phyloP scores from a whole-genome alignment of 257 asterid species.

The Nicotiana knightiana region DNA sequence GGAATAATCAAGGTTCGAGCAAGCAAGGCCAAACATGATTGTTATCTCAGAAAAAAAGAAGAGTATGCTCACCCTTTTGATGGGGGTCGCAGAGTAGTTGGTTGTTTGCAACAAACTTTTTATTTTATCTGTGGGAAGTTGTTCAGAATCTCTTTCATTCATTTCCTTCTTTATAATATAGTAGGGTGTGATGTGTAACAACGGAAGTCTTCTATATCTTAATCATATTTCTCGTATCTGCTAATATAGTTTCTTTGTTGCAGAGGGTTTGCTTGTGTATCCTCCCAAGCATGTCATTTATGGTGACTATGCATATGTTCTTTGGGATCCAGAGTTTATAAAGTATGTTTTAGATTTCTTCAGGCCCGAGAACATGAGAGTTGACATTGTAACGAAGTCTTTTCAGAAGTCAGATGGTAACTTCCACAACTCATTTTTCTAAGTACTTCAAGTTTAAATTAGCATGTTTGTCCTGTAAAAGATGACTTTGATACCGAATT shows the following conservation, averaged over 20 bases:
- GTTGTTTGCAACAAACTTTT: background rate
- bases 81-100: background rate
- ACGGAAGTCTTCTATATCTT: background rate
- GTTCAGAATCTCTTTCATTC: constrained; percentile 1
- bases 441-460: background rate
- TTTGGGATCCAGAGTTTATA: constrained; percentile 81
- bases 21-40: background rate
- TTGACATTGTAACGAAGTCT: constrained; percentile 69
- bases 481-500: background rate
- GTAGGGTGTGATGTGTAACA: background rate
- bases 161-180: background rate
- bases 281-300: constrained; percentile 86
- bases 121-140: background rate
- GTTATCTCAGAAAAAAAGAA: background rate
- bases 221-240: background rate
- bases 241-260: constrained; percentile 21
- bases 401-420: constrained; percentile 59
- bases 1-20: background rate
- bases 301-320: constrained; percentile 78
- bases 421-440: constrained; percentile 7
- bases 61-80: background rate
- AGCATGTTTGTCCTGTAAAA: background rate
- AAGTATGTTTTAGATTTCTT: constrained; percentile 60
- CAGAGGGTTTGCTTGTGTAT: constrained; percentile 84
- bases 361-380: constrained; percentile 94